Evolutionary conservation across 768 basidiomycete species (phyloP).

Genomic region (Boletus edulis): DNA sequence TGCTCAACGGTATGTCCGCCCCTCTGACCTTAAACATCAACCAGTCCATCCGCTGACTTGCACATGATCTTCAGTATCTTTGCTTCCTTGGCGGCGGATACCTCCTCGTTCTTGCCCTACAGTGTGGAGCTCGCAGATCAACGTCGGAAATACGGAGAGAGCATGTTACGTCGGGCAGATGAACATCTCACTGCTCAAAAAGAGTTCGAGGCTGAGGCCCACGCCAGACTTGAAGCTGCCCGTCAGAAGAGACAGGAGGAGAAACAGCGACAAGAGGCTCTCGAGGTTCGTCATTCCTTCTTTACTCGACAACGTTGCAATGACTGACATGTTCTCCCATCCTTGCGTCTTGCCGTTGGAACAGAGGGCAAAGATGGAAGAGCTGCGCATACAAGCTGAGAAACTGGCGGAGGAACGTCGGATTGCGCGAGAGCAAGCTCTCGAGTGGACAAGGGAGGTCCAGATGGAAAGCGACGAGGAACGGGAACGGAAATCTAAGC

Average conservation of each 20-base stretch:
- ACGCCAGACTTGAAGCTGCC: constrained; percentile 74
- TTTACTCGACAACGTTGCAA: background rate
- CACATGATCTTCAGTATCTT: constrained; percentile 57
- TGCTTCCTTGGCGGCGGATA: constrained; percentile 75
- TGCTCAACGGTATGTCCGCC: constrained; percentile 71
- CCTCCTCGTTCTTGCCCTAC: constrained; percentile 71
- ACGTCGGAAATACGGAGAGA: constrained; percentile 85
- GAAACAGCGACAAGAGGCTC: constrained; percentile 56
- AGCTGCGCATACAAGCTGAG: constrained; percentile 67
- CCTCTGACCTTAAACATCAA: background rate
- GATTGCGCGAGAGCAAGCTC: constrained; percentile 72
- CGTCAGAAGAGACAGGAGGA: constrained; percentile 80
- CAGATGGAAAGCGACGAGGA: constrained; percentile 77
- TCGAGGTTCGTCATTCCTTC: constrained; percentile 52
- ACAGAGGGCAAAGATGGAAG: constrained; percentile 61
- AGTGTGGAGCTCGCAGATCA: constrained; percentile 85
- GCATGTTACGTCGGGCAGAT: constrained; percentile 76
- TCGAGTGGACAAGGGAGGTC: constrained; percentile 71
- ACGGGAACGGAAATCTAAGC: constrained; percentile 61
- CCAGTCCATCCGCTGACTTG: background rate
- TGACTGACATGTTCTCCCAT: background rate
- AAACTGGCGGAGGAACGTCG: constrained; percentile 79
- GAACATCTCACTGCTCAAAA: constrained; percentile 75
- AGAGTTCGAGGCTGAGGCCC: constrained; percentile 66
- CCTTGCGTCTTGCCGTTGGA: background rate